These are phyloP conservation scores for Aspergillus pseudonomiae DNA, from an alignment of 2,329 filamentous ascomycete species.

Conservation along the genomic window DNA sequence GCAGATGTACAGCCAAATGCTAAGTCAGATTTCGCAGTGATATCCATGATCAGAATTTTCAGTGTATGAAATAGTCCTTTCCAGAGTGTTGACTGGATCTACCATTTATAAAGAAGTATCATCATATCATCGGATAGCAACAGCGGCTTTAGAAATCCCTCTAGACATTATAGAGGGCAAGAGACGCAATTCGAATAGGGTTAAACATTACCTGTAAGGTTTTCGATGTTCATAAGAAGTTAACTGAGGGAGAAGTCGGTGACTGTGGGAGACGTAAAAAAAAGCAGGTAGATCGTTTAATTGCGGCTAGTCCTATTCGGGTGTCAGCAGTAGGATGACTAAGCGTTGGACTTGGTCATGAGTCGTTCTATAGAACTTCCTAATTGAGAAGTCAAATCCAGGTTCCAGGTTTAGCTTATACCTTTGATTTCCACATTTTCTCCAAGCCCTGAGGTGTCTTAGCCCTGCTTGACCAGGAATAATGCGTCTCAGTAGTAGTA, in stretches of 20 bases:
- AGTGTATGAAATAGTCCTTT: slow-evolving; percentile 44
- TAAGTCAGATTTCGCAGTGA: not conserved
- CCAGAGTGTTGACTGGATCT: slow-evolving; percentile 34
- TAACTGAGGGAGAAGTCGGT: not conserved
- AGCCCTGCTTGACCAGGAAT: too few species aligned
- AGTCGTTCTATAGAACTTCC: not conserved
- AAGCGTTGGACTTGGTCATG: not conserved
- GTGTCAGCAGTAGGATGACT: not conserved
- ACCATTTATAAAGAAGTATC: slow-evolving; percentile 35
- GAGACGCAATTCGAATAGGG: not conserved
- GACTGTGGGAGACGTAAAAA: not conserved
- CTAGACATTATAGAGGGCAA: not conserved
- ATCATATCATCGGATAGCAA: slow-evolving; percentile 31
- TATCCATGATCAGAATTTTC: slow-evolving; percentile 42
- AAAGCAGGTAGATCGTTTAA: slow-evolving; percentile 9
- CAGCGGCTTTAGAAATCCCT: not conserved
- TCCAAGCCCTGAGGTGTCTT: too few species aligned
- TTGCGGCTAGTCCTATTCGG: not conserved
- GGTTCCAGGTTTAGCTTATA: not conserved
- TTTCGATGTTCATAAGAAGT: not conserved
- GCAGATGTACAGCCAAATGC: not conserved
- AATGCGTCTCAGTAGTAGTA: too few species aligned
- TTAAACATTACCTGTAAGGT: not conserved
- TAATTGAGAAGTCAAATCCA: not conserved
- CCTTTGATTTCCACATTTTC: too few species aligned